Evolutionary conservation across 129 eudicot species (phyloP), one percentile per base, ranked within the genome.

Genomic region (sunflower (Helianthus annuus)): DNA sequence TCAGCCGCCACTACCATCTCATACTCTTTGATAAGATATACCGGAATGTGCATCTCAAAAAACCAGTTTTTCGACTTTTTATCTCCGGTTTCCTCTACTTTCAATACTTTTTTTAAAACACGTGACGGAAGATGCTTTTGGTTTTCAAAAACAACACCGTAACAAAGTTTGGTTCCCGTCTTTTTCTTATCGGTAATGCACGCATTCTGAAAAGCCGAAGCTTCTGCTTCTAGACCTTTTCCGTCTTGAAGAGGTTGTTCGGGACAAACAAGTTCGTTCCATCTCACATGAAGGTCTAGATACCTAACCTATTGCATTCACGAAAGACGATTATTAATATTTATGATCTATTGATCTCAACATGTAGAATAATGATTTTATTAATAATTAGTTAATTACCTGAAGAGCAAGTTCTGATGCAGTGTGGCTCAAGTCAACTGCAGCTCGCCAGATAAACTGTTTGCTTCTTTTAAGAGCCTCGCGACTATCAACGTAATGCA

Each of bases 61-160:
- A 95, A 91, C 99, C 99, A 95, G 42, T 86, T 83, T 81, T 86
- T 91, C 13, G 89, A 96, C 71, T 71, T 73, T 45, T 87, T 95
- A 34, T 83, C 90, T 65, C 72, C 72, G 6, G 66, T 51, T 86
- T 91, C 77, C 78, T 91, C 97, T 40, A 81, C 79, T 74, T 86
- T 95, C 70, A 78, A 60, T 22, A 91, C 78, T 67, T 40, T 95
- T 77, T 95, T 95, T 83, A 90, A 55, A 42, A 95, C 86, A 68
- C 94, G 97, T 14, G 99, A 84, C 15, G 97, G 91, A 42, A 95
- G 85, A 72, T 95, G 97, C 74, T 88, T 90, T 84, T 95, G 99
- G 72, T 79, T 84, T 74, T 89, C 92, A 65, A 95, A 95, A 76
- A 80, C 83, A 61, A 95, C 88, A 46, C 96, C 86, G 67, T 90